Evolutionary conservation across 768 basidiomycete genomes (phyloP), one percentile per base, ranked within the genome.

Genomic region (Lentinus tigrinus): DNA sequence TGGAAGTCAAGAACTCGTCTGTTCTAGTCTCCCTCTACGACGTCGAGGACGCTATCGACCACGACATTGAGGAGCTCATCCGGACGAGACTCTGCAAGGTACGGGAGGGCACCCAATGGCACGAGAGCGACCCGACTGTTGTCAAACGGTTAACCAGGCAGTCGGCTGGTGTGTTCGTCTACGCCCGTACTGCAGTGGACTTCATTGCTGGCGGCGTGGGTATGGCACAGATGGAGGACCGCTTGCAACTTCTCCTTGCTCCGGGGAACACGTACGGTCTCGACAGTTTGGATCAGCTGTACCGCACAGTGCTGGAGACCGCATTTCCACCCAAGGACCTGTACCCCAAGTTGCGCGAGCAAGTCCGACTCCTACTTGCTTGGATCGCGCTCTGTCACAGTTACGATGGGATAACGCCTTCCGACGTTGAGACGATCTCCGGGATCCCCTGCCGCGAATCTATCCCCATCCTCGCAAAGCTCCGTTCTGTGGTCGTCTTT

Each of bases 81-180:
- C 43, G 21, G 2, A 23, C 21, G 9, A 19, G 21, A 11, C 21
- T 46, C 11, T 43, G n/a, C 23, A 17, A 21, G 3, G 23, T 54
- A 10, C 13, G 17, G 5, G 21, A 21, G 19, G 28, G 26, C 44
- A n/a, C 13, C 9, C 10, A 23, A 6, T 19, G 44, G 23, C 31
- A 36, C 13, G 31, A 27, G 4, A 11, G 16, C 8, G 42, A 24
- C 9, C 53, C 42, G 3, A 19, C 44, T 16, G 31, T 39, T 26
- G 23, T 56, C 46, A 31, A 37, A 3, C 24, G 16, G 3, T 26
- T 56, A 3, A 27, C 44, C 4, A 11, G 26, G 36, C 10, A 38
- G 24, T 46, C 54, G n/a, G 54, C 48, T 3, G 34, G 46, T 3
- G 21, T 48, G 11, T 56, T 56, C 46, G 17, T 56, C 14, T 56